Conservation (phyloP, 1,284 basidiomycete genomes). For the Ustilago esculenta region DNA sequence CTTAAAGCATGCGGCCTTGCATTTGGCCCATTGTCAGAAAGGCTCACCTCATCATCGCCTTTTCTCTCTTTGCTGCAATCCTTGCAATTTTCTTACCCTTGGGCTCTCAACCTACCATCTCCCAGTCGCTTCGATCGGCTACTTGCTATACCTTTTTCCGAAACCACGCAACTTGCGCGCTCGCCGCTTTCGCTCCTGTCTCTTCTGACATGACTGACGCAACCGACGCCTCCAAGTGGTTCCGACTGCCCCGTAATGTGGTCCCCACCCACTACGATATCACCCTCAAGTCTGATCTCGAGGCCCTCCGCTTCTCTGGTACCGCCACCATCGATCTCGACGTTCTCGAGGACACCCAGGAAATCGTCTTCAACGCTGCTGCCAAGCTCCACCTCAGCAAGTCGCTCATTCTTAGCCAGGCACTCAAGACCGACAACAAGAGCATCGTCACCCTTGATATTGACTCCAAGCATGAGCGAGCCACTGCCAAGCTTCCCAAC, state of each 20-base stretch:
- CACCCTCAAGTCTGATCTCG: constrained; percentile 81
- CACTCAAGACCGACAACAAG: constrained; percentile 73
- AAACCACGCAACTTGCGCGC: constrained; percentile 38
- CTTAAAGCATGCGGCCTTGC: constrained; percentile 5
- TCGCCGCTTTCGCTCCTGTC: constrained; percentile 31
- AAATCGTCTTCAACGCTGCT: constrained; percentile 69
- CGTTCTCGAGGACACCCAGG: constrained; percentile 74
- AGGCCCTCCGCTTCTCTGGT: constrained; percentile 78
- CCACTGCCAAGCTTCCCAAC: constrained; percentile 53
- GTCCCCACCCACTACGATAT: constrained; percentile 83
- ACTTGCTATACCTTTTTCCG: constrained; percentile 16
- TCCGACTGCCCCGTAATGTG: constrained; percentile 80
- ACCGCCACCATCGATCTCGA: constrained; percentile 82
- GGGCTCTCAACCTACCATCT: neutral
- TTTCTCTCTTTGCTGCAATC: constrained; percentile 25
- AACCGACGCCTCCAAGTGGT: constrained; percentile 67
- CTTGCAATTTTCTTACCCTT: constrained; percentile 9
- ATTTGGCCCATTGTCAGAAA: constrained; percentile 6
- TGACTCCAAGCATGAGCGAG: constrained; percentile 59
- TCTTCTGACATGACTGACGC: constrained; percentile 49
- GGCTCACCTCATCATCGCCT: constrained; percentile 25
- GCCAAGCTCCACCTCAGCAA: constrained; percentile 75
- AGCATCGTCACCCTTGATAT: constrained; percentile 70
- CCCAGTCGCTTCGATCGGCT: constrained; percentile 30
- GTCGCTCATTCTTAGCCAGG: constrained; percentile 75